Evolutionary conservation across 2,329 filamentous ascomycete genomes (phyloP).

Genomic region (Cercospora zeina): DNA sequence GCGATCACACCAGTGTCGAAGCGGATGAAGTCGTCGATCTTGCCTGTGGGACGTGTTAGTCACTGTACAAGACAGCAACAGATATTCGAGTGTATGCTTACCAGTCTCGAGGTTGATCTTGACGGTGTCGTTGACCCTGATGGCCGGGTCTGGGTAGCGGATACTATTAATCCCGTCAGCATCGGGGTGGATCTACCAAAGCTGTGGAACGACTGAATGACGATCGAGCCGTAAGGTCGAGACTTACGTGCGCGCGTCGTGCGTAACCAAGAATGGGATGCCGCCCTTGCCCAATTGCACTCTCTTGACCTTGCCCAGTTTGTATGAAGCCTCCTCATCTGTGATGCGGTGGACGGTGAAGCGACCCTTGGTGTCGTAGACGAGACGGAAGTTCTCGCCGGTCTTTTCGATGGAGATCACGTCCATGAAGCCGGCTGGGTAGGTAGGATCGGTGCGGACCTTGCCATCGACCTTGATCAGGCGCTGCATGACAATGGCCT

Average conservation of each 20-base stretch:
- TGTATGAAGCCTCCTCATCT: conserved; percentile 98
- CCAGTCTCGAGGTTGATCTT: conserved; percentile 97
- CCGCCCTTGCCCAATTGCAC: conserved; percentile 98
- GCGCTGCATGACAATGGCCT: conserved; percentile 98
- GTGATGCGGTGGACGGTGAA: conserved; percentile 99
- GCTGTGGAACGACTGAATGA: conserved; percentile 99
- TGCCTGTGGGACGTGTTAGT: conserved; percentile 46
- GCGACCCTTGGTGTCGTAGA: conserved; percentile 99
- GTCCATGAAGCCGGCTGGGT: conserved; percentile 98
- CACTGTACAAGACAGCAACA: background rate
- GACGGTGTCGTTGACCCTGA: conserved; percentile 99
- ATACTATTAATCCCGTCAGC: conserved; percentile 64
- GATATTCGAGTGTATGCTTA: conserved; percentile 34
- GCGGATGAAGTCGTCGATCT: conserved; percentile 96
- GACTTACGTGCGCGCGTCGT: conserved; percentile 99
- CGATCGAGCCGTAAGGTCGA: conserved; percentile 59
- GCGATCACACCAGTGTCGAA: conserved; percentile 98
- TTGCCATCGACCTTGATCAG: conserved; percentile 99
- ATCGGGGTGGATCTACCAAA: conserved; percentile 65
- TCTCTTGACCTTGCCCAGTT: conserved; percentile 99
- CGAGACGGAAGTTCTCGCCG: conserved; percentile 98
- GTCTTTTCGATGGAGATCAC: conserved; percentile 99
- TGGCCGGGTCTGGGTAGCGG: conserved; percentile 95
- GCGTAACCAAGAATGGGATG: conserved; percentile 99
- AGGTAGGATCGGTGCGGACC: conserved; percentile 98